These are phyloP conservation scores for Backusella liffmaniae DNA, from an alignment of 192 early-diverging fungal genomes.

Conservation along the genomic window DNA sequence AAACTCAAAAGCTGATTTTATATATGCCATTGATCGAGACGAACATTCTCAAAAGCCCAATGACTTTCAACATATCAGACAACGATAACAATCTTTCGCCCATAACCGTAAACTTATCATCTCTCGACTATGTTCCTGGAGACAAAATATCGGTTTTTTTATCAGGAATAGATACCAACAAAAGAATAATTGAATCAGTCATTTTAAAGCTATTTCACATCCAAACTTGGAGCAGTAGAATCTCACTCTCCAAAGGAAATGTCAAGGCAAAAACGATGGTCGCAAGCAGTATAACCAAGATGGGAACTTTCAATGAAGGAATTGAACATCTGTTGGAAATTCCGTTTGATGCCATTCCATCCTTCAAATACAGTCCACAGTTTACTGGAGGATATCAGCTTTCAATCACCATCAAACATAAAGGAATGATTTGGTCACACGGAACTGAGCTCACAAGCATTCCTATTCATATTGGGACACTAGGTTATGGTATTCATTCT, in stretches of 20 bases:
- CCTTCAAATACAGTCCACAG: not conserved
- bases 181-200: not conserved
- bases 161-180: not conserved
- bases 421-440: not conserved
- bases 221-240: not conserved
- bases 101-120: not conserved
- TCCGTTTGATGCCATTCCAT: not conserved
- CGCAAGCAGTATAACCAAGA: not conserved
- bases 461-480: constrained; percentile 7
- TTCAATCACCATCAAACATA: not conserved
- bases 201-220: not conserved
- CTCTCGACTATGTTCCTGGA: constrained; percentile 10
- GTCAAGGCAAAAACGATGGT: not conserved
- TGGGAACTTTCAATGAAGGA: not conserved
- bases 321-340: not conserved
- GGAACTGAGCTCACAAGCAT: not conserved
- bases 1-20: not conserved
- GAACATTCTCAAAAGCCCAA: not conserved
- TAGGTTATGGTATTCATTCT: not conserved
- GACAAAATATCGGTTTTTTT: not conserved
- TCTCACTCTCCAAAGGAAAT: not conserved
- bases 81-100: not conserved
- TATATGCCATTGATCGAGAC: constrained; percentile 10
- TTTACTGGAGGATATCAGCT: not conserved
- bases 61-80: not conserved